Evolutionary conservation across 2,329 filamentous ascomycete genomes (phyloP), one percentile per base, ranked within the genome.

Genomic region (Stagonosporopsis vannaccii): DNA sequence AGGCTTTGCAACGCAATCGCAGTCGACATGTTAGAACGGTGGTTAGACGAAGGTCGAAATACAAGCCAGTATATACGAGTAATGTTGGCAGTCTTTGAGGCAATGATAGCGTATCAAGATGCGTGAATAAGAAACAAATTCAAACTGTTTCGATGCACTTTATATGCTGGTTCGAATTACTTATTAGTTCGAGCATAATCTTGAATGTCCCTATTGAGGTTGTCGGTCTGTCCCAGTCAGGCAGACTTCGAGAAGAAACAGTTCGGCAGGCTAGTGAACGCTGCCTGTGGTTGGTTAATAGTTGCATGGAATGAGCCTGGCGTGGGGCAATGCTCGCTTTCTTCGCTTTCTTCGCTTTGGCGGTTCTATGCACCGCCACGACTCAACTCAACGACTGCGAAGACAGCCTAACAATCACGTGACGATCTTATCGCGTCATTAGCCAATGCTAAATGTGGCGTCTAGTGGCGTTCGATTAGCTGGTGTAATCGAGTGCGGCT

Each of bases 241-340:
- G 47, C 37, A 51, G 22, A 28, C 22, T 28, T 33, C 22, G 15
- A 36, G 22, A 37, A 22, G 28, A 6, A 13, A 9, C 15, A 35
- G 28, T 19, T 13, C 19, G 28, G 28, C 13, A 11, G n/a, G 11
- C 15, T 9, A 4, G 8, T 3, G 17, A n/a, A n/a, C 9, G 12
- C n/a, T 13, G 25, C n/a, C 22, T 15, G 26, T 36, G 47, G 39
- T 45, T 51, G 40, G 41, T 19, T 23, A 11, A 39, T 17, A 11
- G 23, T 8, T 33, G 41, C 9, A 26, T 39, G 28, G 13, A 28
- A 12, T 35, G 20, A 50, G 37, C 30, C 37, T 35, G 22, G 37
- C 4, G 47, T 35, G 37, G 36, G 47, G 47, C 47, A 4, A 35
- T 30, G 47, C 30, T 50, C 28, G 47, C 28, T 50, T 51, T 44